Base-by-base conservation (phyloP, 768 basidiomycete genomes). In the Russula sp. region DNA sequence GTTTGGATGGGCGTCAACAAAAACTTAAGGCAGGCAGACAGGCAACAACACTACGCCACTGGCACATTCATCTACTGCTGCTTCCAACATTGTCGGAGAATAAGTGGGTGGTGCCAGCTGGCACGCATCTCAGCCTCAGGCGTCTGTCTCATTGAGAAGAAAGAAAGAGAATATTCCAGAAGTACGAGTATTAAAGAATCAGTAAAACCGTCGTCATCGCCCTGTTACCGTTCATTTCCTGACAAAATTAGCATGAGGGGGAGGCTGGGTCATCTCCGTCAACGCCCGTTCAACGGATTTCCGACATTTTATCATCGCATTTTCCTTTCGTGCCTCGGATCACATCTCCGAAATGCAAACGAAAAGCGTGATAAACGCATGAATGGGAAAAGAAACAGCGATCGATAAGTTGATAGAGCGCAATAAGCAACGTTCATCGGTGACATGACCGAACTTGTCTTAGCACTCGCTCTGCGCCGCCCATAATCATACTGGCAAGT, bases 401-500 rank as follows among this genome's bases (percentile, higher is more conserved):
- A 51, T 40, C 28, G 10, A 24, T 18, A 18, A 32, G 34, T 24
- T 38, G 49, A 59, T 60, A 52, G 59, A 63, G 55, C 48, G 38
- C 32, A 28, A n/a, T 6, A 32, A 11, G 32, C 38, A 38, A 52
- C 40, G 49, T 40, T 63, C 55, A 34, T 57, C 22, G 30, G 38
- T 42, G 28, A 56, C 57, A 49, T 55, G 14, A 22, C 55, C 61
- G 32, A 44, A 61, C 59, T 52, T 57, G 60, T 65, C 59, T 26
- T 65, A 61, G 64, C 64, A 48, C 58, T 61, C 34, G 42, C 57
- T 55, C 64, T 56, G 40, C 64, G 64, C 59, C 64, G 64, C 64
- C 54, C 64, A 65, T 65, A 32, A 20, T 2, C 20, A 40, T 28
- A 7, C 46, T 49, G 49, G 49, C 49, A 28, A 11, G 60, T 61